Conservation (phyloP, 2,329 filamentous ascomycete species). For the Incumbomyces delicatus region DNA sequence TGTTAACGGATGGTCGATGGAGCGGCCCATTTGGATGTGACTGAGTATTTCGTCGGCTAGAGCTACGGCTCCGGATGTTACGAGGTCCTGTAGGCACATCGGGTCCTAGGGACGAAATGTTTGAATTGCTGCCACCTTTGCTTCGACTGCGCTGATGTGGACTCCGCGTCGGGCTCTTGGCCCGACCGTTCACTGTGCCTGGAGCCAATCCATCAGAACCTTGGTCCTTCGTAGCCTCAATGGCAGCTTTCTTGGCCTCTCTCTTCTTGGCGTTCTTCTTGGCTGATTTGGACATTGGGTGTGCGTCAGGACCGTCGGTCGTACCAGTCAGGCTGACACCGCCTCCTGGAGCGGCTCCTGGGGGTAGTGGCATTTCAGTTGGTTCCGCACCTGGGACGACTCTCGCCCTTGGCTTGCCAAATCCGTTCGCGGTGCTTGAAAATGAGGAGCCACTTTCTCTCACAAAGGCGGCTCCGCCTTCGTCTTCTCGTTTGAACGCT, state of each 20-base stretch:
- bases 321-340: conserved; percentile 57
- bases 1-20: conserved; percentile 16
- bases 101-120: conserved; percentile 15
- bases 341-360: conserved; percentile 59
- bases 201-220: conserved; percentile 11
- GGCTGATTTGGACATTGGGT: conserved; percentile 70
- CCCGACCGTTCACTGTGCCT: conserved; percentile 16
- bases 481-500: conserved; percentile 94
- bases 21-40: conserved; percentile 33
- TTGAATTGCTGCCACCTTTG: conserved; percentile 22
- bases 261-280: conserved; percentile 99
- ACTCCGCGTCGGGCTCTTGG: conserved; percentile 25
- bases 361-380: conserved; percentile 49
- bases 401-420: conserved; percentile 62
- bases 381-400: conserved; percentile 81
- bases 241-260: conserved; percentile 81
- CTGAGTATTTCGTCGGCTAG: conserved; percentile 20
- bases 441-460: conserved; percentile 67
- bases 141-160: conserved; percentile 47
- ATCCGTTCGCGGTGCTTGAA: conserved; percentile 60
- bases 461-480: conserved; percentile 81
- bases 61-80: conserved; percentile 21
- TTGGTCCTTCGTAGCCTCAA: conserved; percentile 55
- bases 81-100: conserved; percentile 16
- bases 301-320: conserved; percentile 50